Percentiles rank a stretch among this genome's conserved stretches.
Evolutionary conservation across 257 asterid genomes (phyloP).

Genomic region (Anisodus acutangulus): DNA sequence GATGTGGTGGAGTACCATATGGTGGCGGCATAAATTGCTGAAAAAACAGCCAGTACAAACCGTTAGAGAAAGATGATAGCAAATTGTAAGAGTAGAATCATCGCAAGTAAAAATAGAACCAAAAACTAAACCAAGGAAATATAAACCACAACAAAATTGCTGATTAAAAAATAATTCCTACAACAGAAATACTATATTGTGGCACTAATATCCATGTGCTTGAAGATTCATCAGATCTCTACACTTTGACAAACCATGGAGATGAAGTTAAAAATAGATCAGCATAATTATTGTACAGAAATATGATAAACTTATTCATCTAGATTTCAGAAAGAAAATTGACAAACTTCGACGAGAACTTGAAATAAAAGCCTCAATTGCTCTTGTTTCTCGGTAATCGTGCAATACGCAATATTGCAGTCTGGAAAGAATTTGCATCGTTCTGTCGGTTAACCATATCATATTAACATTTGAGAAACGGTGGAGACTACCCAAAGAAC

Average conservation of each 20-base stretch:
- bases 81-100: neutral
- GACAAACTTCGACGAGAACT: neutral
- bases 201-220: conserved; percentile 15
- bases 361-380: conserved; percentile 15
- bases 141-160: neutral
- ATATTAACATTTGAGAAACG: neutral
- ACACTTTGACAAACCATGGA: neutral
- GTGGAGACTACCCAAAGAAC: neutral
- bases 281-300: conserved; percentile 14
- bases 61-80: neutral
- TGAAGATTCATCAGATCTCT: conserved; percentile 1
- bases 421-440: neutral
- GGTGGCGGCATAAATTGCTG: conserved; percentile 97
- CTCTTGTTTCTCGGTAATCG: neutral
- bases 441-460: conserved; percentile 1
- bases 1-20: conserved; percentile 92
- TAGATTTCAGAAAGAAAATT: neutral
- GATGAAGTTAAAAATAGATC: conserved; percentile 2
- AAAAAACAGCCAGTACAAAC: conserved; percentile 32
- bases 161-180: conserved; percentile 1
- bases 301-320: conserved; percentile 6
- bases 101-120: conserved; percentile 15
- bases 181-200: neutral
- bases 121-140: conserved; percentile 18
- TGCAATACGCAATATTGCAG: neutral